Evolutionary conservation across 495 filamentous ascomycete genomes (phyloP).

Genomic region (Glonium stellatum): DNA sequence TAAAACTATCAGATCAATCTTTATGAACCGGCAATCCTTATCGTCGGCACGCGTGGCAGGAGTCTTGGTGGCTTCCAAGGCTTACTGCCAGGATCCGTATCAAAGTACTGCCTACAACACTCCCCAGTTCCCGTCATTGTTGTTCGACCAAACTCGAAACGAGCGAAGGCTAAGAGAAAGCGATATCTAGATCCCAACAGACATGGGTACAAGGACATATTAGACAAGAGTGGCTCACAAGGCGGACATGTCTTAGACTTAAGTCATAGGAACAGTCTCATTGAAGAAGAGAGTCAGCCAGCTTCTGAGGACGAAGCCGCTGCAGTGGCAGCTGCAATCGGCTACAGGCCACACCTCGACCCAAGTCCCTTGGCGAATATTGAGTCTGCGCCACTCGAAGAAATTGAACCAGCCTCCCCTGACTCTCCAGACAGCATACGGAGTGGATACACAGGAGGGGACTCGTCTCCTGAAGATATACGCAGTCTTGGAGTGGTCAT

Average conservation of each 20-base stretch:
- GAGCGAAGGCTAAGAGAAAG: slow-evolving; percentile 86
- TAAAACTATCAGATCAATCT: slow-evolving; percentile 66
- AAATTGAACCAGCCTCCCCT: slow-evolving; percentile 1
- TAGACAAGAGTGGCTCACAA: slow-evolving; percentile 50
- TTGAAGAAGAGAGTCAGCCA: slow-evolving; percentile 9
- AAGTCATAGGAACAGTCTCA: slow-evolving; percentile 16
- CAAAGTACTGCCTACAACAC: slow-evolving; percentile 93
- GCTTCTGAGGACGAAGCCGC: slow-evolving; percentile 30
- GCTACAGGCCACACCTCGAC: slow-evolving; percentile 14
- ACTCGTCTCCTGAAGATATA: slow-evolving; percentile 10
- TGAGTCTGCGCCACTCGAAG: slow-evolving; percentile 4
- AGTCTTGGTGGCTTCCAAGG: slow-evolving; percentile 83
- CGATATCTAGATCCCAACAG: slow-evolving; percentile 70
- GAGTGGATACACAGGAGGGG: neutral
- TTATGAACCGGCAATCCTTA: slow-evolving; percentile 89
- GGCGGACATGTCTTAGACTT: slow-evolving; percentile 24
- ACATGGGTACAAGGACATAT: slow-evolving; percentile 72
- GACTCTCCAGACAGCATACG: neutral
- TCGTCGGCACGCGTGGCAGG: slow-evolving; percentile 86
- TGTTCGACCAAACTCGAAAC: slow-evolving; percentile 82
- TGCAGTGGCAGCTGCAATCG: slow-evolving; percentile 35
- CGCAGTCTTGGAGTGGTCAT: slow-evolving; percentile 28
- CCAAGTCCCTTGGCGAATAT: slow-evolving; percentile 21
- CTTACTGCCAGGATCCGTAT: slow-evolving; percentile 85
- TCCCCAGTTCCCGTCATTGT: slow-evolving; percentile 97